Percentiles rank a stretch among this genome's conserved stretches.
Conservation (phyloP, 192 early-diverging fungal genomes). For the Umbelopsis sp. region DNA sequence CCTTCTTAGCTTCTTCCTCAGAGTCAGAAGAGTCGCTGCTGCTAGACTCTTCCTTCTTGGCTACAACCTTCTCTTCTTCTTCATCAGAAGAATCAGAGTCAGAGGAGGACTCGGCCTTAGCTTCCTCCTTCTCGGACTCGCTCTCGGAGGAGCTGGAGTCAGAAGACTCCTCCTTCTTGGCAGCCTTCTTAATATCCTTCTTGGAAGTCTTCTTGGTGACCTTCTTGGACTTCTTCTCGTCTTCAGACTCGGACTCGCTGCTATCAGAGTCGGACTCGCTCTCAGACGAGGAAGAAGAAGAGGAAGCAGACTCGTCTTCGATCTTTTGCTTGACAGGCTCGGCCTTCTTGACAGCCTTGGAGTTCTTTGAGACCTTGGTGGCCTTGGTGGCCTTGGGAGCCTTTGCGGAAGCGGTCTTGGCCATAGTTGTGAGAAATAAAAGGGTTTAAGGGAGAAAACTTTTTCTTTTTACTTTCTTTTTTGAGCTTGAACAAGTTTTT, state of each 20-base stretch:
- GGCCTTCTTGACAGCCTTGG: constrained; percentile 32
- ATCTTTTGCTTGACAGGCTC: constrained; percentile 47
- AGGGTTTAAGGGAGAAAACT: constrained; percentile 13
- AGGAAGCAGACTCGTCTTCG: constrained; percentile 23
- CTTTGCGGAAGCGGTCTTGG: constrained; percentile 43
- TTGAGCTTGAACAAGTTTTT: not conserved
- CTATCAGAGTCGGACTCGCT: constrained; percentile 27
- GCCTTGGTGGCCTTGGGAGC: constrained; percentile 34
- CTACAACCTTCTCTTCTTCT: constrained; percentile 44
- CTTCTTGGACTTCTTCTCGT: constrained; percentile 15
- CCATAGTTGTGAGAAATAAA: constrained; percentile 17
- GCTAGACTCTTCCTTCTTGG: constrained; percentile 28
- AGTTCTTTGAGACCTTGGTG: constrained; percentile 53
- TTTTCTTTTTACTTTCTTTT: not conserved
- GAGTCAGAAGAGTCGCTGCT: constrained; percentile 11
- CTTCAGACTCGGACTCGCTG: constrained; percentile 27
- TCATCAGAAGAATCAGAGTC: constrained; percentile 42
- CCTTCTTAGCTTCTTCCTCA: constrained; percentile 31
- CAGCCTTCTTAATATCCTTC: constrained; percentile 27
- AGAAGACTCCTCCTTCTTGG: constrained; percentile 35
- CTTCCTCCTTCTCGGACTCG: constrained; percentile 14
- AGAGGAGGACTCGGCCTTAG: constrained; percentile 44
- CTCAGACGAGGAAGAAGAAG: too few relatives aligned
- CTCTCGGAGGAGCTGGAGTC: constrained; percentile 31
- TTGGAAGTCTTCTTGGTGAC: too few relatives aligned